A percentile compares a stretch with the other conserved stretches of the same genome.
phyloP scores from a whole-genome alignment of 345 rosid genomes.

The Garcia nutans region DNA sequence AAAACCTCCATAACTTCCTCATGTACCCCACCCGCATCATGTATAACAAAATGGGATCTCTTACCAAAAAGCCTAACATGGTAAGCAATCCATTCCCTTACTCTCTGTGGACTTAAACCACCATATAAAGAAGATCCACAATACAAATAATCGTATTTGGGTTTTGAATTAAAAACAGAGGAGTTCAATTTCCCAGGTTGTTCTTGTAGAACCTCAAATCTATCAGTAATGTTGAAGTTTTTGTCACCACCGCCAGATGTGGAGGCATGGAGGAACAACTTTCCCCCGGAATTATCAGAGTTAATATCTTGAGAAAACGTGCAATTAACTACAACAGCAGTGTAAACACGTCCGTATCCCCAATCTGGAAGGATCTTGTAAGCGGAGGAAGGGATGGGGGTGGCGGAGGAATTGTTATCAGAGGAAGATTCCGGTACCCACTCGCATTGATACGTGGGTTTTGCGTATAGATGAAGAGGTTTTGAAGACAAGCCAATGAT shows the following conservation, averaged over 20 bases:
- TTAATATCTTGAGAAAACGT: slow-evolving; percentile 59
- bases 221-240: slow-evolving; percentile 53
- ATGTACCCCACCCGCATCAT: slow-evolving; percentile 89
- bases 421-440: slow-evolving; percentile 46
- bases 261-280: slow-evolving; percentile 60
- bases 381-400: slow-evolving; percentile 28
- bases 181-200: slow-evolving; percentile 43
- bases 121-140: slow-evolving; percentile 90
- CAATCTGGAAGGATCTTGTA: slow-evolving; percentile 81
- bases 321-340: slow-evolving; percentile 79
- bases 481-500: slow-evolving; percentile 79
- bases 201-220: slow-evolving; percentile 52
- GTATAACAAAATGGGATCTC: slow-evolving; percentile 72
- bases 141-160: slow-evolving; percentile 75
- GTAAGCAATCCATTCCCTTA: slow-evolving; percentile 87
- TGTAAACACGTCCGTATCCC: slow-evolving; percentile 93
- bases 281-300: slow-evolving; percentile 67
- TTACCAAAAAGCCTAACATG: slow-evolving; percentile 70
- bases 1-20: slow-evolving; percentile 69
- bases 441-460: slow-evolving; percentile 65
- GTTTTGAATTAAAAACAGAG: slow-evolving; percentile 36
- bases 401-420: slow-evolving; percentile 11
- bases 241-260: slow-evolving; percentile 70
- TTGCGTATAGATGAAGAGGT: slow-evolving; percentile 69
- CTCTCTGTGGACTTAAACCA: slow-evolving; percentile 68